Conservation (phyloP, 2,329 filamentous ascomycete genomes). For the Stachybotrys echinatus region DNA sequence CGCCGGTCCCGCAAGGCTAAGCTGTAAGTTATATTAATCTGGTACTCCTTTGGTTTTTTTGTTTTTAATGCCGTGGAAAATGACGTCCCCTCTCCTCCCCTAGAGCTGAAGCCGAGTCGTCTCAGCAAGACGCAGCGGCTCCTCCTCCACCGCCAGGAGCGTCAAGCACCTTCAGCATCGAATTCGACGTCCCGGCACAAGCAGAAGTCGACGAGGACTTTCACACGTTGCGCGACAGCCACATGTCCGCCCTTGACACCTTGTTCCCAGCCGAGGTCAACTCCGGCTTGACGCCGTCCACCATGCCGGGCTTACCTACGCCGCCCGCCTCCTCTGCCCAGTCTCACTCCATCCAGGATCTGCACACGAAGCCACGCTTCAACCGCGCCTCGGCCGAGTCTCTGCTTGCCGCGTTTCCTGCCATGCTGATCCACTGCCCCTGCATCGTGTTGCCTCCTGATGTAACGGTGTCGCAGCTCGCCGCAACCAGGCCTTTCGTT, state of each 20-base stretch:
- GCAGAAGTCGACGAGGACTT: conserved; percentile 33
- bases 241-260: conserved; percentile 35
- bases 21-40: conserved; percentile 32
- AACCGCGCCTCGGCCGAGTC: conserved; percentile 48
- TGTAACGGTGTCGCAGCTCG: conserved; percentile 36
- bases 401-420: conserved; percentile 36
- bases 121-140: neutral
- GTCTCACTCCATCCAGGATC: conserved; percentile 27
- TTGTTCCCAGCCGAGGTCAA: conserved; percentile 25
- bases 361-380: conserved; percentile 46
- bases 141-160: neutral
- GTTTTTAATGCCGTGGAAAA: too few species aligned
- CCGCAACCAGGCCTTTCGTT: conserved; percentile 44
- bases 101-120: conserved; percentile 10
- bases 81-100: too few species aligned
- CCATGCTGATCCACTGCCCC: conserved; percentile 38
- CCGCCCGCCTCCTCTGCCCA: conserved; percentile 18
- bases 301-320: conserved; percentile 16
- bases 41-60: too few species aligned
- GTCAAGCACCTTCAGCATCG: conserved; percentile 41
- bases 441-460: conserved; percentile 35
- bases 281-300: conserved; percentile 12
- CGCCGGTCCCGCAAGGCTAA: conserved; percentile 38
- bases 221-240: conserved; percentile 35
- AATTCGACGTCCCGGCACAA: conserved; percentile 40